phyloP scores from a whole-genome alignment of 768 basidiomycete genomes.

The Kwoniella shandongensis region DNA sequence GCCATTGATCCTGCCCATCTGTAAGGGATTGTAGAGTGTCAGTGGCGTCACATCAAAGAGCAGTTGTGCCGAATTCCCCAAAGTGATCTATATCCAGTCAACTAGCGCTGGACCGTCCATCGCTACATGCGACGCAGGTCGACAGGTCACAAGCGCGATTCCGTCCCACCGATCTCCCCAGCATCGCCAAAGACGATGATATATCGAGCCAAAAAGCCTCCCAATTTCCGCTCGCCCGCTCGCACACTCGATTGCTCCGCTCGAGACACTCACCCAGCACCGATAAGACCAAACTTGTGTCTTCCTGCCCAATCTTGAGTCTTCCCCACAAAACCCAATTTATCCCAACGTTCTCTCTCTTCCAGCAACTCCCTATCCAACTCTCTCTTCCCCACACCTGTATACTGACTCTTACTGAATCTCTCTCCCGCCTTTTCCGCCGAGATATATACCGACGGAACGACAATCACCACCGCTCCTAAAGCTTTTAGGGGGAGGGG shows the following conservation, averaged over 20 bases:
- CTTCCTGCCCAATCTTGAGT: constrained; percentile 44
- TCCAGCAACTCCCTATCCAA: constrained; percentile 30
- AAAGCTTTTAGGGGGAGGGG: constrained; percentile 47
- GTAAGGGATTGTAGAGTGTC: too few species aligned
- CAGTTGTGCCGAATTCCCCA: neutral
- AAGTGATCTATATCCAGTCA: too few species aligned
- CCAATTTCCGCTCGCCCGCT: too few species aligned
- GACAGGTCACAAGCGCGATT: neutral
- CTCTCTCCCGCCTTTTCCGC: constrained; percentile 51
- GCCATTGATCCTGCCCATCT: constrained; percentile 51
- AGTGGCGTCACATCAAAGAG: neutral
- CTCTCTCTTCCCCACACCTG: constrained; percentile 41
- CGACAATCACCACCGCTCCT: constrained; percentile 36
- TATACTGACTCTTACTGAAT: constrained; percentile 42
- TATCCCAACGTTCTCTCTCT: constrained; percentile 39
- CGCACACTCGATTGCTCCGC: neutral
- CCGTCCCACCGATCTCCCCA: neutral
- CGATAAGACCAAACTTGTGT: constrained; percentile 49
- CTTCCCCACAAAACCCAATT: constrained; percentile 31
- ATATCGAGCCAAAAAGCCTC: too few species aligned
- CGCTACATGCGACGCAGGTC: too few species aligned
- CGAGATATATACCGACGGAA: constrained; percentile 41
- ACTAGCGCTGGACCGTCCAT: too few species aligned
- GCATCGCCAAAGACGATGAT: too few species aligned
- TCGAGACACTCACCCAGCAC: constrained; percentile 38